These are phyloP conservation scores for Lentinula guzmanii DNA, from an alignment of 768 basidiomycete genomes.

Conservation along the genomic window DNA sequence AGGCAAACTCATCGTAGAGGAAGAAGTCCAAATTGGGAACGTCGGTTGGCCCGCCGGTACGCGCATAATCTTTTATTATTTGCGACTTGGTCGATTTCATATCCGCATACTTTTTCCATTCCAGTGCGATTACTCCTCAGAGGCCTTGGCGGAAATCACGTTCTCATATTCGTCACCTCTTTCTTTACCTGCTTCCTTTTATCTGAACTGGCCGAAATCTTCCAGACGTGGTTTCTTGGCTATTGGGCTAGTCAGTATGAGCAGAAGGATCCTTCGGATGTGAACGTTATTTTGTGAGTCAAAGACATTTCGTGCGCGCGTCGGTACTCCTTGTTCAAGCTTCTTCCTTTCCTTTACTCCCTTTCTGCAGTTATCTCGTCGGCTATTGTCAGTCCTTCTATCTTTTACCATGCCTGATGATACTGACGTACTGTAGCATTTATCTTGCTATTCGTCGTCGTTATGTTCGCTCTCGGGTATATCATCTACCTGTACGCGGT, in stretches of 20 bases:
- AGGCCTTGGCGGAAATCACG: constrained; percentile 29
- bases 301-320: constrained; percentile 10
- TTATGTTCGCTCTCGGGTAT: constrained; percentile 26
- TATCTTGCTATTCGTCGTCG: constrained; percentile 24
- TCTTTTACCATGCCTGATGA: constrained; percentile 39
- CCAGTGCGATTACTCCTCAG: constrained; percentile 31
- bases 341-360: neutral
- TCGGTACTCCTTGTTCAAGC: too few relatives aligned
- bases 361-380: constrained; percentile 20
- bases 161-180: constrained; percentile 25
- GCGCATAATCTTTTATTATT: constrained; percentile 9
- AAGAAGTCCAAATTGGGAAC: constrained; percentile 58
- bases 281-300: constrained; percentile 30
- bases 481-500: constrained; percentile 40
- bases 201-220: constrained; percentile 16
- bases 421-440: constrained; percentile 13
- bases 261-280: constrained; percentile 20
- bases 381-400: constrained; percentile 15
- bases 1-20: constrained; percentile 59
- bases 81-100: neutral
- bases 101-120: constrained; percentile 7
- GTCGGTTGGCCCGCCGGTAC: constrained; percentile 44
- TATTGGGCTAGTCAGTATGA: constrained; percentile 40
- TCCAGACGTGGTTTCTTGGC: constrained; percentile 39
- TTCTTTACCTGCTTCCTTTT: constrained; percentile 19